Conservation (phyloP, 805 yeast species). For the Brettanomyces anomalus region DNA sequence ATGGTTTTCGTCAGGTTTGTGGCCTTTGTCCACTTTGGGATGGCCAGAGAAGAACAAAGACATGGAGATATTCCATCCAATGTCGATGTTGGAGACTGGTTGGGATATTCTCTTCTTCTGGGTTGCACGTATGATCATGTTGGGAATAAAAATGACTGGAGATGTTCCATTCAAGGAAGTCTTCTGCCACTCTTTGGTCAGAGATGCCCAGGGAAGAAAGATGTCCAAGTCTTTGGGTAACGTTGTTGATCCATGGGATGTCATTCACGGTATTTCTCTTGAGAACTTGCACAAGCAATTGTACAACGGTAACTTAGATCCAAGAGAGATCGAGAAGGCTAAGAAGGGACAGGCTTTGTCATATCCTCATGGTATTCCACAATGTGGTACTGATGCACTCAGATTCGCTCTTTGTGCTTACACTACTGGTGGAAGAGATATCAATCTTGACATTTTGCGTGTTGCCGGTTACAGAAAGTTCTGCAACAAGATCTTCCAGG, state of each 20-base stretch:
- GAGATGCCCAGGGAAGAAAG: constrained; percentile 98
- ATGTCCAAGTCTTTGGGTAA: constrained; percentile 98
- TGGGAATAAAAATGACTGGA: constrained; percentile 87
- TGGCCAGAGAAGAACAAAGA: constrained; percentile 83
- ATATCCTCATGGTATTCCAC: constrained; percentile 96
- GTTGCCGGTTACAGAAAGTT: constrained; percentile 99
- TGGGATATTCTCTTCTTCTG: constrained; percentile 99
- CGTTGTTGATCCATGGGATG: constrained; percentile 93
- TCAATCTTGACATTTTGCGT: constrained; percentile 89
- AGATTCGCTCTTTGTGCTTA: constrained; percentile 97
- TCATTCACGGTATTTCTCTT: constrained; percentile 78
- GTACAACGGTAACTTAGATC: constrained; percentile 75
- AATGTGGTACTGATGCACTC: constrained; percentile 98
- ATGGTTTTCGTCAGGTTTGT: constrained; percentile 96
- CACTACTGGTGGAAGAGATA: constrained; percentile 98
- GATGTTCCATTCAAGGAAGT: constrained; percentile 91
- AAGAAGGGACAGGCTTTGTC: constrained; percentile 78
- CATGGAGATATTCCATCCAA: constrained; percentile 72
- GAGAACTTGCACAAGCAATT: constrained; percentile 74
- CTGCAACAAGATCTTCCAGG: constrained; percentile 99
- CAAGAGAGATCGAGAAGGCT: constrained; percentile 81
- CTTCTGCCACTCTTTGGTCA: constrained; percentile 95
- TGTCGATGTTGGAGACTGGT: constrained; percentile 94
- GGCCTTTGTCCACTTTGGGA: constrained; percentile 96
- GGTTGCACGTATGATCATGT: constrained; percentile 94